phyloP scores from a whole-genome alignment of 139 green algal species.

The Haematococcus sp. region DNA sequence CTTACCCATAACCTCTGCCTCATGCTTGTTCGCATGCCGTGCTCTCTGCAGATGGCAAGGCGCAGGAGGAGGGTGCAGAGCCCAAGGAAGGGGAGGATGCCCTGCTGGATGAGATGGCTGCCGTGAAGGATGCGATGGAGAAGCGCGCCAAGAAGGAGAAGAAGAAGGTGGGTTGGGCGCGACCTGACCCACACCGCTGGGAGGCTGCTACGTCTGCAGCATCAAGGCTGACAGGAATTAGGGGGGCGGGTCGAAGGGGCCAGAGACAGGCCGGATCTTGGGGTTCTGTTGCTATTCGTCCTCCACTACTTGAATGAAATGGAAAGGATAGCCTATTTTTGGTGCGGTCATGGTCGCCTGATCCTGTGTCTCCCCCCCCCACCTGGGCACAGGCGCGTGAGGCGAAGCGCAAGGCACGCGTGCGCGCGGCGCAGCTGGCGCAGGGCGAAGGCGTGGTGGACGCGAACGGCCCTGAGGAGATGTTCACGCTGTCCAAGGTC shows the following conservation, averaged over 20 bases:
- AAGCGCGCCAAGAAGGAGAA: conserved; percentile 69
- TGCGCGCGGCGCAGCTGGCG: conserved; percentile 10
- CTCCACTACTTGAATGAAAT: too few species aligned
- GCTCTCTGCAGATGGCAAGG: neutral
- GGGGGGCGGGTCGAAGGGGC: too few species aligned
- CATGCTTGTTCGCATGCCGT: too few species aligned
- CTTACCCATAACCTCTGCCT: too few species aligned
- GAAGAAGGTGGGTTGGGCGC: conserved; percentile 80
- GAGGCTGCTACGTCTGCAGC: conserved; percentile 12
- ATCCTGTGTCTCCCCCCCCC: too few species aligned
- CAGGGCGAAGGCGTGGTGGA: neutral
- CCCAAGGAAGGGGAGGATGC: conserved; percentile 43
- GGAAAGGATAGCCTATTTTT: too few species aligned
- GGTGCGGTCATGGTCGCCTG: too few species aligned
- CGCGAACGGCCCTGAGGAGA: neutral
- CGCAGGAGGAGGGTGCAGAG: conserved; percentile 3
- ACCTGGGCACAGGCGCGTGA: too few species aligned
- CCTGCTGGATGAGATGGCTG: conserved; percentile 87
- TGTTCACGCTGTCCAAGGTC: conserved; percentile 3
- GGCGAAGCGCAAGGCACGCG: conserved; percentile 12
- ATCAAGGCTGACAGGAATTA: conserved; percentile 14
- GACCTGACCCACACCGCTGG: conserved; percentile 58
- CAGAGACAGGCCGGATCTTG: too few species aligned
- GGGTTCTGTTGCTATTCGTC: too few species aligned
- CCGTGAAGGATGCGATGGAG: conserved; percentile 71